Evolutionary conservation across 352 stramenopile genomes (phyloP).

Genomic region (Pythium folliculosum): DNA sequence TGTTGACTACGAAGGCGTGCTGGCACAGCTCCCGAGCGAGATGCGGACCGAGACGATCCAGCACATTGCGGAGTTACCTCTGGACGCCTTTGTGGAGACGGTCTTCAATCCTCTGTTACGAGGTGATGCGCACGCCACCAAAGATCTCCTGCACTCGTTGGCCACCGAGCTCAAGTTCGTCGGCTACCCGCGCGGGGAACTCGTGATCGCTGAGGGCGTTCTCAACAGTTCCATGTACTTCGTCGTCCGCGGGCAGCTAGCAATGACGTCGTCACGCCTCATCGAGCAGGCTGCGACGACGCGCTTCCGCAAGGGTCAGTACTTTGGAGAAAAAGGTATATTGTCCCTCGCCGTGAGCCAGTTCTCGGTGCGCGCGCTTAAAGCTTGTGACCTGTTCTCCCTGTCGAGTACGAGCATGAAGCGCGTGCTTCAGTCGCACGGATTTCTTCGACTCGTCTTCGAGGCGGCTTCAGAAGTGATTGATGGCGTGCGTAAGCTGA

Average conservation of each 20-base stretch:
- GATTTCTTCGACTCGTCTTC: constrained; percentile 19
- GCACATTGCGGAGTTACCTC: constrained; percentile 42
- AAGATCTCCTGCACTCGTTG: constrained; percentile 17
- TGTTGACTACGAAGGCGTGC: constrained; percentile 46
- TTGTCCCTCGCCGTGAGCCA: constrained; percentile 44
- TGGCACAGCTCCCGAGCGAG: constrained; percentile 43
- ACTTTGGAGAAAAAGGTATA: constrained; percentile 53
- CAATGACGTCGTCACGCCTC: constrained; percentile 13
- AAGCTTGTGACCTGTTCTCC: constrained; percentile 56
- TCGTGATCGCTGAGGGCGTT: constrained; percentile 46
- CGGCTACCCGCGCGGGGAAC: constrained; percentile 49
- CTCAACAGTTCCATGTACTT: constrained; percentile 59
- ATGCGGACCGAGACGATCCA: constrained; percentile 50
- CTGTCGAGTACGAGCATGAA: constrained; percentile 33
- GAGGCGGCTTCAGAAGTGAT: constrained; percentile 22
- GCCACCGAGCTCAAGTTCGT: constrained; percentile 47
- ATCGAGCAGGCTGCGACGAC: neutral
- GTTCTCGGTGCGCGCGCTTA: constrained; percentile 45
- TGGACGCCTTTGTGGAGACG: constrained; percentile 36
- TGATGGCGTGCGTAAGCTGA: neutral
- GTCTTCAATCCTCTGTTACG: constrained; percentile 37
- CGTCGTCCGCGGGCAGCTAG: constrained; percentile 49
- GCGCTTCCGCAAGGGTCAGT: constrained; percentile 40
- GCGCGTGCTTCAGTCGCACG: constrained; percentile 22
- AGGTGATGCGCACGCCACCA: constrained; percentile 17